Conservation (phyloP, 2,329 filamentous ascomycete species). For the Grosmannia penicillata region DNA sequence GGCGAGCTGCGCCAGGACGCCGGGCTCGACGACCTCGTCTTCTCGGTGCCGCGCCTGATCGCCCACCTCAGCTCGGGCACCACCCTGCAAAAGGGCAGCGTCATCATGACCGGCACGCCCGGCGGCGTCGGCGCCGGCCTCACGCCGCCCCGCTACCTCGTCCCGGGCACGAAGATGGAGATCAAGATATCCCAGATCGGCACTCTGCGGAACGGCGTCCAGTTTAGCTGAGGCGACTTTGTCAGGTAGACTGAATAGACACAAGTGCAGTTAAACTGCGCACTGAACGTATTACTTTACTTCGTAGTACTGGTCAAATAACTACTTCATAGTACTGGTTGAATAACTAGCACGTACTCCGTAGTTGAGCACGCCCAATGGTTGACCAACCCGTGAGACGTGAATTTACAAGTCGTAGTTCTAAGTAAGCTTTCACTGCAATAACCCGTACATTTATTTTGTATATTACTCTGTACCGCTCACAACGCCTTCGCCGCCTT, state of each 20-base stretch:
- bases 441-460: too few species aligned
- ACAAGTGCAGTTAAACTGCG: too few species aligned
- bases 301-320: too few species aligned
- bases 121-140: constrained; percentile 28
- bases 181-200: constrained; percentile 24
- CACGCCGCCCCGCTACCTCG: constrained; percentile 21
- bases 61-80: constrained; percentile 25
- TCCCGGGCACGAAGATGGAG: constrained; percentile 24
- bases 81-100: constrained; percentile 24
- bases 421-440: too few species aligned
- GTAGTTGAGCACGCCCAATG: too few species aligned
- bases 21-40: constrained; percentile 26
- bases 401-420: too few species aligned
- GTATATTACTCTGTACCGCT: too few species aligned
- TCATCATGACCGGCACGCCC: constrained; percentile 32
- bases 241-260: not conserved
- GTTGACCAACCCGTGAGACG: too few species aligned
- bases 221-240: constrained; percentile 8
- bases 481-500: too few species aligned
- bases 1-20: constrained; percentile 30
- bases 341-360: too few species aligned
- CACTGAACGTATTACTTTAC: too few species aligned
- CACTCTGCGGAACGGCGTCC: constrained; percentile 23
- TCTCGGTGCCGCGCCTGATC: constrained; percentile 23
- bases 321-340: too few species aligned